Evolutionary conservation across 2,329 filamentous ascomycete species (phyloP).

Genomic region (Xylariales sp.): DNA sequence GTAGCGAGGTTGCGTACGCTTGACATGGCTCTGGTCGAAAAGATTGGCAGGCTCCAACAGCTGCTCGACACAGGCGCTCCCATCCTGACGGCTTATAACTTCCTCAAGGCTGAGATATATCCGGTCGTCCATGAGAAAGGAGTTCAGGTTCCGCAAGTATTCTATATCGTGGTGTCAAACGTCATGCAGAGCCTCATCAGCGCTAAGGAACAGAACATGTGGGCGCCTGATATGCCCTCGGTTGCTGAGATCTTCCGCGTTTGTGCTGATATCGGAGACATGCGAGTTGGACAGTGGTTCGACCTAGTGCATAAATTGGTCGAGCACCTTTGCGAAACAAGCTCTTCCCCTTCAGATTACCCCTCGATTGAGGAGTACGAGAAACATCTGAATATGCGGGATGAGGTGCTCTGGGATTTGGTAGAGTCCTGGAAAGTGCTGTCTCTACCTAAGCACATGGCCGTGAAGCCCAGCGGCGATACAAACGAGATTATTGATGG

Average conservation of each 20-base stretch:
- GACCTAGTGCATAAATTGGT: slow-evolving; percentile 28
- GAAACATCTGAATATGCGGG: slow-evolving; percentile 21
- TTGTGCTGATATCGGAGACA: slow-evolving; percentile 27
- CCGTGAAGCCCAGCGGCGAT: slow-evolving; percentile 1
- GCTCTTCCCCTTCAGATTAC: slow-evolving; percentile 18
- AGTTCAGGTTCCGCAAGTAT: slow-evolving; percentile 23
- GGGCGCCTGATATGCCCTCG: slow-evolving; percentile 25
- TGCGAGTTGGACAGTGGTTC: slow-evolving; percentile 28
- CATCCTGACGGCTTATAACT: slow-evolving; percentile 15
- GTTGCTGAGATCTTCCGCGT: slow-evolving; percentile 32
- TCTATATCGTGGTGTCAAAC: slow-evolving; percentile 20
- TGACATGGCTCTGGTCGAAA: slow-evolving; percentile 16
- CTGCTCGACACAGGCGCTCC: slow-evolving; percentile 27
- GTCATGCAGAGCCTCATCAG: slow-evolving; percentile 25
- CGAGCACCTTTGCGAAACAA: slow-evolving; percentile 23
- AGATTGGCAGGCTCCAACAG: slow-evolving; percentile 18
- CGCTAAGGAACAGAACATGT: slow-evolving; percentile 27
- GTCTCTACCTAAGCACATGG: slow-evolving; percentile 21
- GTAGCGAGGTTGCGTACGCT: not conserved
- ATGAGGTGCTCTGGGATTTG: slow-evolving; percentile 31
- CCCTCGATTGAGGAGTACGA: slow-evolving; percentile 21
- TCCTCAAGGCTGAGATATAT: slow-evolving; percentile 21
- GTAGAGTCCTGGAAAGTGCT: slow-evolving; percentile 36
- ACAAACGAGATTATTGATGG: slow-evolving; percentile 16
- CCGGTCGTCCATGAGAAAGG: slow-evolving; percentile 20